These are phyloP conservation scores for Ceratobasidium sp. DNA, from an alignment of 1,284 basidiomycete species.

Conservation along the genomic window DNA sequence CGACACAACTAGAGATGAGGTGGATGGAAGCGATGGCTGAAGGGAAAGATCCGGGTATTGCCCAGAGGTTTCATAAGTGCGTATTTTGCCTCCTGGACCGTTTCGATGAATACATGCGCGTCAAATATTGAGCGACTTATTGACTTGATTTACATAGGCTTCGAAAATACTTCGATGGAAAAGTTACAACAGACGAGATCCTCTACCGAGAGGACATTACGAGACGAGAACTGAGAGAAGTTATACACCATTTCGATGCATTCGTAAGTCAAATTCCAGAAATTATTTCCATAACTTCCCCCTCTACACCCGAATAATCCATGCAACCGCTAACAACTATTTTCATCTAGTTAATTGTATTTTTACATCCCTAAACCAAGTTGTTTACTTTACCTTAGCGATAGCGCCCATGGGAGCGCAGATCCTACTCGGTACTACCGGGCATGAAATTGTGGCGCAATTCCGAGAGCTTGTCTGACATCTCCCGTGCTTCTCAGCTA, in stretches of 20 bases:
- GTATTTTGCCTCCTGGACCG: conserved; percentile 54
- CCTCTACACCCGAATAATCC: too few species aligned
- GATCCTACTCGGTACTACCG: not conserved
- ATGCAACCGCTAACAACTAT: not conserved
- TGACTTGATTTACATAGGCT: conserved; percentile 30
- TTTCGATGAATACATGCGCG: not conserved
- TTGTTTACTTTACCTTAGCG: not conserved
- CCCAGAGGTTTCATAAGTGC: conserved; percentile 76
- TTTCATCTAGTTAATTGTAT: conserved; percentile 9
- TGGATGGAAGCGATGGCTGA: conserved; percentile 89
- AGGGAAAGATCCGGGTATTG: conserved; percentile 75
- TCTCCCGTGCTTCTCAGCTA: not conserved
- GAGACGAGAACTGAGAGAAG: conserved; percentile 79
- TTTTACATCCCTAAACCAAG: conserved; percentile 21
- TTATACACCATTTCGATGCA: conserved; percentile 83
- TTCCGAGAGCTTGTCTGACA: not conserved
- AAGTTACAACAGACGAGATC: conserved; percentile 83
- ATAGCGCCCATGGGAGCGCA: not conserved
- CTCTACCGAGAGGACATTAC: conserved; percentile 80
- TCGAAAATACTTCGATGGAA: conserved; percentile 78
- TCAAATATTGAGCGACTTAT: not conserved
- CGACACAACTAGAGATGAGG: conserved; percentile 77
- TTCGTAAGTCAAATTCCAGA: conserved; percentile 65
- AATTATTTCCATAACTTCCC: not conserved
- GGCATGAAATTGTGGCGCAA: not conserved